Evolutionary conservation across 73 alveolate species (phyloP).

Genomic region (Paramecium caudatum): DNA sequence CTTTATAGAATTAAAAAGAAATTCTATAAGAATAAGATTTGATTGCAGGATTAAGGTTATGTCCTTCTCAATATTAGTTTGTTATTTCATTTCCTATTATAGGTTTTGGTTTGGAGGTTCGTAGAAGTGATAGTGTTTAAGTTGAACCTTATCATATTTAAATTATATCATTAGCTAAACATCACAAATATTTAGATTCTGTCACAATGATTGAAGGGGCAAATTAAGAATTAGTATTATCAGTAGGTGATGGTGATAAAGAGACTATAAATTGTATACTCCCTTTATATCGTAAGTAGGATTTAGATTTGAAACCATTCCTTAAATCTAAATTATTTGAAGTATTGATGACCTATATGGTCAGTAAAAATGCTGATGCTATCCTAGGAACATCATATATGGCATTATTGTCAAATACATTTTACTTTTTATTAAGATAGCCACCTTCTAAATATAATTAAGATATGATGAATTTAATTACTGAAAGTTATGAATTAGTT

Average conservation of each 20-base stretch:
- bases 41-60: not conserved
- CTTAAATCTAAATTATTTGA: conserved; percentile 40
- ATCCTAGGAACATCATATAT: not conserved
- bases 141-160: conserved; percentile 25
- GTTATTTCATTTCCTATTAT: not conserved
- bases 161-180: conserved; percentile 34
- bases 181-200: conserved; percentile 55
- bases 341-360: conserved; percentile 40
- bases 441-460: not conserved
- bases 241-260: not conserved
- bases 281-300: not conserved
- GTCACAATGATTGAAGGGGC: conserved; percentile 20
- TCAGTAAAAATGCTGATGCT: conserved; percentile 63
- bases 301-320: conserved; percentile 25
- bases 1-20: not conserved
- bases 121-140: conserved; percentile 54
- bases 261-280: not conserved
- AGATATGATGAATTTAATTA: conserved; percentile 19
- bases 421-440: not conserved
- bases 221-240: no score
- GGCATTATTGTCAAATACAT: conserved; percentile 40
- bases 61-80: not conserved
- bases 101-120: not conserved
- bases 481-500: not conserved
- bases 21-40: not conserved